Conservation (phyloP, 176 grass and related monocot species). For the Oryza officinalis region DNA sequence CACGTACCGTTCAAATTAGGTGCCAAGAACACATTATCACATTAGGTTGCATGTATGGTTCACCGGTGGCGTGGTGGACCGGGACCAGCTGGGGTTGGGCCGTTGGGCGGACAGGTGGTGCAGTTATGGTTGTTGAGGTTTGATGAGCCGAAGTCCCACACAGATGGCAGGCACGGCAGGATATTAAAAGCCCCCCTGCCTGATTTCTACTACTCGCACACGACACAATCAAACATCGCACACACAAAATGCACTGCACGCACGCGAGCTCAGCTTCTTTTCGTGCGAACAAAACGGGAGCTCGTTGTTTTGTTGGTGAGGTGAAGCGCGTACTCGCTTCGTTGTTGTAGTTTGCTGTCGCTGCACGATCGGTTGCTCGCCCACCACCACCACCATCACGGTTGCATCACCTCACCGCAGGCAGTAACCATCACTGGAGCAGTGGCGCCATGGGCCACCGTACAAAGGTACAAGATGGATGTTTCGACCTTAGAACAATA, state of each 20-base stretch:
- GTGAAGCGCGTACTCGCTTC: too few species aligned
- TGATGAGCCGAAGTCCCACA: slow-evolving; percentile 10
- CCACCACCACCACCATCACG: neutral
- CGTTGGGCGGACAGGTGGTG: neutral
- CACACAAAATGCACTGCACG: too few species aligned
- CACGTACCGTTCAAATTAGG: too few species aligned
- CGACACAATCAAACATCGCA: neutral
- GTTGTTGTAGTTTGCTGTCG: neutral
- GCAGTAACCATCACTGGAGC: too few species aligned
- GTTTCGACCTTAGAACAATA: neutral
- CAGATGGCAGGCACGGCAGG: neutral
- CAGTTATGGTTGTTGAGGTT: neutral
- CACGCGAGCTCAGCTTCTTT: too few species aligned
- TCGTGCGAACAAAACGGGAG: too few species aligned
- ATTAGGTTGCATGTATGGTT: neutral
- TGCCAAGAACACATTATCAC: too few species aligned
- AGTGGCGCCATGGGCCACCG: too few species aligned
- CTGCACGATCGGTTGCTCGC: neutral
- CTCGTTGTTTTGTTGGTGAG: too few species aligned
- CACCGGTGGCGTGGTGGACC: neutral
- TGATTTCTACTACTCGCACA: neutral
- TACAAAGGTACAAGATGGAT: neutral
- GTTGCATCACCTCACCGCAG: neutral
- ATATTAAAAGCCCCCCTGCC: neutral
- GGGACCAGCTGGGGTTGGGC: neutral